A percentile compares a stretch with the other conserved stretches of the same genome.
These are phyloP conservation scores for Zea luxurians DNA, from an alignment of 176 grass and related monocot genomes.

Conservation along the genomic window DNA sequence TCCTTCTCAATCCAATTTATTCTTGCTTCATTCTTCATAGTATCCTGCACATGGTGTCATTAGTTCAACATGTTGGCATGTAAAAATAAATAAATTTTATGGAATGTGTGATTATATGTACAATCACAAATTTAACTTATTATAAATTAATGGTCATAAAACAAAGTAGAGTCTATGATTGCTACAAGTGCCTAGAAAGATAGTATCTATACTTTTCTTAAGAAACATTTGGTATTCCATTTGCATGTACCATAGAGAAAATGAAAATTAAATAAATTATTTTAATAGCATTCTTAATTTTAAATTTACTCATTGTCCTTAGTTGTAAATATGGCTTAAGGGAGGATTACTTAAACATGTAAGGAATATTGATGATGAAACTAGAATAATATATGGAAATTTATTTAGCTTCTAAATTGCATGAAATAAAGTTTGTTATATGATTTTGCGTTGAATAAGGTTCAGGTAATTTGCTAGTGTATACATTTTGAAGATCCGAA, in stretches of 20 bases:
- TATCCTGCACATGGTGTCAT: slow-evolving; percentile 17
- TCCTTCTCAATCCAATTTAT: slow-evolving; percentile 12
- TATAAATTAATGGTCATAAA: background rate
- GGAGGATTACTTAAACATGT: background rate
- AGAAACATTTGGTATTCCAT: background rate
- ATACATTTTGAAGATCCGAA: background rate
- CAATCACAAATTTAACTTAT: background rate
- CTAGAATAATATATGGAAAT: background rate
- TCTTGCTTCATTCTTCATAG: background rate
- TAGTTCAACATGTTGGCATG: background rate
- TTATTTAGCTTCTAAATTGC: background rate
- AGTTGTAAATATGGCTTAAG: background rate
- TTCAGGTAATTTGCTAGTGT: background rate
- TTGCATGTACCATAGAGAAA: background rate
- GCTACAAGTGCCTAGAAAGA: background rate
- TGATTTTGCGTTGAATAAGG: background rate
- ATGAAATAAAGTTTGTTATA: background rate
- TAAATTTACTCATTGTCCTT: background rate
- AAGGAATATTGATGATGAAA: background rate
- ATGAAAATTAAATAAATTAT: background rate
- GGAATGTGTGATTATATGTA: background rate
- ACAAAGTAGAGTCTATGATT: background rate
- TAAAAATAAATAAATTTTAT: background rate
- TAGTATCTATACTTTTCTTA: background rate
- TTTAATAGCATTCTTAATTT: background rate